phyloP scores from a whole-genome alignment of 257 asterid genomes.

The Scutellaria galericulata region DNA sequence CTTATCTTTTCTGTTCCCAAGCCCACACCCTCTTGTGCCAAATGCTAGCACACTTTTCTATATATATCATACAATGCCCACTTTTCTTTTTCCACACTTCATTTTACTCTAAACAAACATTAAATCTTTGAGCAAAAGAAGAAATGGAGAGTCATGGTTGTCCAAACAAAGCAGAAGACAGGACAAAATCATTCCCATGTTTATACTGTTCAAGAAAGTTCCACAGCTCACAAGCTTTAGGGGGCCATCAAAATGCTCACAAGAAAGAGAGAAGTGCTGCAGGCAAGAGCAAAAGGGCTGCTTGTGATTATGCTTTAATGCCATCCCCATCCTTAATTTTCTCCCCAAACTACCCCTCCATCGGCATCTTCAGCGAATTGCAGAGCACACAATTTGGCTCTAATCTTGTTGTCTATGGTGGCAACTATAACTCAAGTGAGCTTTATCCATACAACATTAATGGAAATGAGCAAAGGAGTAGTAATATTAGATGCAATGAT shows the following conservation, averaged over 20 bases:
- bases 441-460: too few relatives aligned
- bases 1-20: conserved; percentile 28
- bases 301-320: conserved; percentile 9
- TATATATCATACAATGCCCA: conserved; percentile 6
- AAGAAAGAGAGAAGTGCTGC: conserved; percentile 88
- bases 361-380: too few relatives aligned
- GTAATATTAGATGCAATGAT: conserved; percentile 27
- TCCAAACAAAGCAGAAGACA: conserved; percentile 45
- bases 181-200: conserved; percentile 69
- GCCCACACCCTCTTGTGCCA: conserved; percentile 36
- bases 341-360: conserved; percentile 49
- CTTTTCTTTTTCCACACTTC: not conserved
- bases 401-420: too few relatives aligned
- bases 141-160: conserved; percentile 52
- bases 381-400: too few relatives aligned
- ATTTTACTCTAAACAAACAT: not conserved
- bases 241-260: conserved; percentile 98
- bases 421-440: too few relatives aligned
- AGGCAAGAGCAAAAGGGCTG: conserved; percentile 54
- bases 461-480: too few relatives aligned
- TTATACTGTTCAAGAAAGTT: conserved; percentile 81
- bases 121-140: too few relatives aligned
- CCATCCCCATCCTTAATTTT: conserved; percentile 49
- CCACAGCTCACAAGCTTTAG: conserved; percentile 90
- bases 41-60: not conserved